These are phyloP conservation scores for Phytopythium mirpurense DNA, from an alignment of 352 stramenopile genomes.

Conservation along the genomic window DNA sequence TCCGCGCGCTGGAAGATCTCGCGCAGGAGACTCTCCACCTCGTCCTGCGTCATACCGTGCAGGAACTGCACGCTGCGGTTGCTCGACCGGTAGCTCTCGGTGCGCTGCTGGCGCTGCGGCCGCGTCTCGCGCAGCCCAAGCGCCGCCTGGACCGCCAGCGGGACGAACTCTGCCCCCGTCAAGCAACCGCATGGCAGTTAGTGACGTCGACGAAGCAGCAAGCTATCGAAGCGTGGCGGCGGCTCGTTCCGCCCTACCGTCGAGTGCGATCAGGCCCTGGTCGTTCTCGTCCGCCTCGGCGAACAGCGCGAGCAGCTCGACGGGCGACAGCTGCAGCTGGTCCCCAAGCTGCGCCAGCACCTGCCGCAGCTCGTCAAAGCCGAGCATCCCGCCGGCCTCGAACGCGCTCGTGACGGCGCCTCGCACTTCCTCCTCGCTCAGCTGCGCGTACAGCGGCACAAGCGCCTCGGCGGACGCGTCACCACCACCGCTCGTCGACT, in stretches of 20 bases:
- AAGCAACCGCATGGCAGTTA: neutral
- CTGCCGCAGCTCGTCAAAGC: slow-evolving; percentile 39
- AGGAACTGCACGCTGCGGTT: slow-evolving; percentile 45
- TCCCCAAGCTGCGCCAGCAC: slow-evolving; percentile 40
- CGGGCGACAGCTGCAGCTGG: slow-evolving; percentile 46
- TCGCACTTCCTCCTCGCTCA: slow-evolving; percentile 56
- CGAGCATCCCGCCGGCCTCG: slow-evolving; percentile 34
- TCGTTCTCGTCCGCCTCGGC: slow-evolving; percentile 67
- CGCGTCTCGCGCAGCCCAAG: slow-evolving; percentile 40
- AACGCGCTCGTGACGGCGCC: slow-evolving; percentile 36
- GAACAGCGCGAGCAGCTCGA: slow-evolving; percentile 50
- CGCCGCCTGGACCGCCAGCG: slow-evolving; percentile 38
- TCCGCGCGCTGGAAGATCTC: slow-evolving; percentile 75
- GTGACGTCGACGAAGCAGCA: neutral
- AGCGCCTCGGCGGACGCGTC: neutral
- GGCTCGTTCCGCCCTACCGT: slow-evolving; percentile 22
- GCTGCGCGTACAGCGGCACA: slow-evolving; percentile 52
- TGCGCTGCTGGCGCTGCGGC: slow-evolving; percentile 36
- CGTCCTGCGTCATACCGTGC: slow-evolving; percentile 80
- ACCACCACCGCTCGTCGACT: neutral
- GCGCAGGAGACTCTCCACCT: slow-evolving; percentile 70
- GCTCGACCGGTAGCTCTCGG: slow-evolving; percentile 31
- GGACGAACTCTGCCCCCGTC: slow-evolving; percentile 33
- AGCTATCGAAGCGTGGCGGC: too few species aligned
- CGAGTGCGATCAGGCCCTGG: slow-evolving; percentile 37